Conservation (phyloP, 2,329 filamentous ascomycete species). For the Ceratocystis cacaofunesta region DNA sequence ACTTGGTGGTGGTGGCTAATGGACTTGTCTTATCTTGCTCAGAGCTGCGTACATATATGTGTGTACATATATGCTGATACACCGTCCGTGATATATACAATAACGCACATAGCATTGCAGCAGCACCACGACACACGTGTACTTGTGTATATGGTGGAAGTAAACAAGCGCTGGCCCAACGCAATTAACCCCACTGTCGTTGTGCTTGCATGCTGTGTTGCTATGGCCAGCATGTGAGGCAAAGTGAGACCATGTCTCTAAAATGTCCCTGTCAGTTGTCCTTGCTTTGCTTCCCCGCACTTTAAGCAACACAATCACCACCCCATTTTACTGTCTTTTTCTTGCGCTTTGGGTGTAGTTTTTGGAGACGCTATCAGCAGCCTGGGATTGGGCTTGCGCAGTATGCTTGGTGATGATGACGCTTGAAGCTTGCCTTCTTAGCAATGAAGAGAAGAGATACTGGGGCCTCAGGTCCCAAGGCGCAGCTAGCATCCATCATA, state of each 20-base stretch:
- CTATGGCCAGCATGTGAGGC: background rate
- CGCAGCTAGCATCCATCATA: too few relatives aligned
- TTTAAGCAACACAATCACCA: background rate
- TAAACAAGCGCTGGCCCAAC: background rate
- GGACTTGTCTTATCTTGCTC: background rate
- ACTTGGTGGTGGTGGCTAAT: background rate
- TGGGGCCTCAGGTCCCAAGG: background rate
- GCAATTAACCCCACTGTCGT: background rate
- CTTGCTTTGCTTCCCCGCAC: background rate
- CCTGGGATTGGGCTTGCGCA: background rate
- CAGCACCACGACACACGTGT: background rate
- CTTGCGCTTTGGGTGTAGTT: background rate
- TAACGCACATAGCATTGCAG: background rate
- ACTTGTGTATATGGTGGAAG: background rate
- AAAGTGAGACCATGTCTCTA: background rate
- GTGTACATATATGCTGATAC: background rate
- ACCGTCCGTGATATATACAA: background rate
- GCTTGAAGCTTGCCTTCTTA: too few relatives aligned
- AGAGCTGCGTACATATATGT: background rate
- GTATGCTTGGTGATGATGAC: too few relatives aligned
- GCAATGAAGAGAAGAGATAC: too few relatives aligned
- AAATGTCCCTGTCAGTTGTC: background rate
- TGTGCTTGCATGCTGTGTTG: background rate
- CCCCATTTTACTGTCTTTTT: background rate
- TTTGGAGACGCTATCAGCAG: background rate